These are phyloP conservation scores for Mortierella sp. DNA, from an alignment of 371 early-diverging fungal genomes.

Conservation along the genomic window DNA sequence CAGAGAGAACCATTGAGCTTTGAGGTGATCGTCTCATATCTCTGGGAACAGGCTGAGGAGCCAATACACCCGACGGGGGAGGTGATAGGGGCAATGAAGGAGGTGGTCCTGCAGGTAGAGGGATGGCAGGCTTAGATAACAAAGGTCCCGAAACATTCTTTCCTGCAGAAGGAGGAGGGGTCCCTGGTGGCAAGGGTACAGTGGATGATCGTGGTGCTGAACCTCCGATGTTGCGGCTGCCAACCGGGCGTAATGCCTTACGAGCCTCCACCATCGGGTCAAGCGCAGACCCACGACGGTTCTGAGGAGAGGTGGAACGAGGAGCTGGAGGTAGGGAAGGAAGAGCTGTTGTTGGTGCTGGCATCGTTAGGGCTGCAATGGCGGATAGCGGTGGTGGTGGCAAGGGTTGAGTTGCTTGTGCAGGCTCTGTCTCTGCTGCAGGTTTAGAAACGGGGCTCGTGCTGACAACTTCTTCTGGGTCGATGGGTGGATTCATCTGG, in stretches of 20 bases:
- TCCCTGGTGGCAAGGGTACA: constrained; percentile 12
- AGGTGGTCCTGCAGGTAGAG: constrained; percentile 40
- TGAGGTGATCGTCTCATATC: constrained; percentile 49
- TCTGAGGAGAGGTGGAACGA: constrained; percentile 27
- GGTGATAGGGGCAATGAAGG: constrained; percentile 24
- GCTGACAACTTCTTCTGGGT: constrained; percentile 28
- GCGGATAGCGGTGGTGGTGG: constrained; percentile 10
- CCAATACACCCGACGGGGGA: constrained; percentile 16
- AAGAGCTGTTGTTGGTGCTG: constrained; percentile 35
- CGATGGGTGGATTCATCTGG: constrained; percentile 47
- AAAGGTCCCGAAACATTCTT: constrained; percentile 24
- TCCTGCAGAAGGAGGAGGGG: constrained; percentile 34
- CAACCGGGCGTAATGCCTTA: constrained; percentile 37
- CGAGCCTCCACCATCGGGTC: constrained; percentile 51
- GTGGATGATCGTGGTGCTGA: constrained; percentile 7
- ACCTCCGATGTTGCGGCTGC: constrained; percentile 23
- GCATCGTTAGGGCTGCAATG: constrained; percentile 5
- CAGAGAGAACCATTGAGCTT: constrained; percentile 34
- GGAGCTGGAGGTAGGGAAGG: constrained; percentile 18
- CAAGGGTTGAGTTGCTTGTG: background rate
- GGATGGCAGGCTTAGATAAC: constrained; percentile 21
- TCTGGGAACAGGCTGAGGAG: constrained; percentile 32
- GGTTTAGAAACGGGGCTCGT: background rate
- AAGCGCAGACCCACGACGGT: constrained; percentile 31
- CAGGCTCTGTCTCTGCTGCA: constrained; percentile 9